Evolutionary conservation across 345 rosid genomes (phyloP), one percentile per base, ranked within the genome.

Genomic region (Salix dunnii): DNA sequence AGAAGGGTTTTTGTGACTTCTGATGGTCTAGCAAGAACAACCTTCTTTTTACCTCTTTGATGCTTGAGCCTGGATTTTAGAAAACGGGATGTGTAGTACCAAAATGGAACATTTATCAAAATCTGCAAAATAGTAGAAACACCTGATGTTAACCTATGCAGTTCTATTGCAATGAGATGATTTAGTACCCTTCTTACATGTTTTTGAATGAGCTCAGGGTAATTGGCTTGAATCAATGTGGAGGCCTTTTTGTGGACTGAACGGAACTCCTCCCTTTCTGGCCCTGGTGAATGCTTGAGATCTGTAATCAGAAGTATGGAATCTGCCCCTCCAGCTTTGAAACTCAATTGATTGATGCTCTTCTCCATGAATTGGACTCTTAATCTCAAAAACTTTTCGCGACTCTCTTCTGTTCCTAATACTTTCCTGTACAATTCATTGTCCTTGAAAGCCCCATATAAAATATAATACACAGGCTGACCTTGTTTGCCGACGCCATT

Each of bases 91-190:
- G 85, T 78, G 73, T 87, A 86, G 86, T 80, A 88, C 91, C 92
- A 85, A 11, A 91, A 86, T 7, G 92, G 90, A 8, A 85, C 89
- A 60, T 89, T 89, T 72, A 91, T 74, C 68, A 91, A 21, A 66
- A 88, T 86, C 91, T 88, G 84, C 78, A 79, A 78, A 67, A 76
- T 18, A 49, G 28, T 7, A 10, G 27, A 9, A 9, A 70, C 25
- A n/a, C 18, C 12, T n/a, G 9, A 21, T 58, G 27, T 18, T 21
- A 58, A 21, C 63, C 10, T 21, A 17, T 23, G 27, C n/a, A n/a
- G 30, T 62, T 62, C 27, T 21, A 27, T 27, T 63, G 17, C 16
- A 27, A 27, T 13, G 67, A 31, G 21, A 28, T 65, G 36, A 12
- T 27, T 28, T 16, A 33, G 36, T 33, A 0, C 9, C n/a, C 11